Base-by-base conservation (phyloP, 129 eudicot species). In the Apium graveolens region DNA sequence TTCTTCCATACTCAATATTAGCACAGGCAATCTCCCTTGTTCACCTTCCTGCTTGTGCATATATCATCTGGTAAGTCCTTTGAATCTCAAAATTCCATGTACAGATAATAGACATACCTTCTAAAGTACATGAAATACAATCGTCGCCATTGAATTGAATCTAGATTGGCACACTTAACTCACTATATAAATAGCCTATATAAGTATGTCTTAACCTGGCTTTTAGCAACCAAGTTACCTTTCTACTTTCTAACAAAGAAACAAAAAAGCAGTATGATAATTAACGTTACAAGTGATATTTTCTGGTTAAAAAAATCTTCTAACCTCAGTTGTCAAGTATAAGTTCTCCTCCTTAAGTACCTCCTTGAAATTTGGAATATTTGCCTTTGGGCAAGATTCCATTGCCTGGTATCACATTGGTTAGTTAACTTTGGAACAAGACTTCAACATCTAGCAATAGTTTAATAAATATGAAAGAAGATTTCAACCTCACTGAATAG, bases 1-100 rank as follows among this genome's bases (percentile, higher is more conserved):
- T 78, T 89, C 89, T 77, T 89, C 85, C 89, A 96, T 81, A 38
- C 96, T 92, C 90, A 96, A 76, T 39, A 92, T 82, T 70, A 96
- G 81, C 46, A 96, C 91, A 44, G 99, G 99, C 81, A 96, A 74
- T 46, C 88, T 86, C 41, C 99, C 97, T 86, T 96, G 99, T 72
- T 96, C 97, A 78, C 96, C 93, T 74, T 80, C 89, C 99, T 96
- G 81, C 5, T 21, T 80, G 27, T 27, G 17, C 78, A 34, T 35
- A 82, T 11, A 13, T 39, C 75, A 75, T 27, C 20, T 66, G 51
- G 44, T 70, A 60, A 71, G 73, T 76, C 55, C 43, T 77, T 45
- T 46, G 4, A 18, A 44, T 2, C 51, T 71, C 35, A 46, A 39
- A 75, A 31, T 72, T n/a, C 37, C 53, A 76, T 35, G 31, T 44